phyloP scores from a whole-genome alignment of 768 basidiomycete species.

The Mrakia frigida region DNA sequence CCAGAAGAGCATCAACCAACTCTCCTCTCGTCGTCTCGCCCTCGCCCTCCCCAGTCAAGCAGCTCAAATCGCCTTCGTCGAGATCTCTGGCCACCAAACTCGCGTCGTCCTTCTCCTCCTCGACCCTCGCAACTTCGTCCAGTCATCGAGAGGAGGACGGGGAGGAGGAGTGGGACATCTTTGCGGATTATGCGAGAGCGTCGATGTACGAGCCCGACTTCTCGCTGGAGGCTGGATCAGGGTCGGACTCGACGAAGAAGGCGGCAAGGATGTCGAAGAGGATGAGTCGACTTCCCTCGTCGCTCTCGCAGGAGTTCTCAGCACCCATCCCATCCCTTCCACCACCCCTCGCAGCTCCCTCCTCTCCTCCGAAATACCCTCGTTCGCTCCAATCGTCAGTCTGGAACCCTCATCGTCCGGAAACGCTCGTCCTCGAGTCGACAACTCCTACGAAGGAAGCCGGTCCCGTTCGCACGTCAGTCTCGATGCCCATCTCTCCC shows the following conservation, averaged over 20 bases:
- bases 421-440: not conserved
- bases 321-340: not conserved
- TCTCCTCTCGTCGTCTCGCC: not conserved
- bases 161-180: constrained; percentile 20
- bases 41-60: not conserved
- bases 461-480: not conserved
- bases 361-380: not conserved
- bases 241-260: not conserved
- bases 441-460: not conserved
- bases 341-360: not conserved
- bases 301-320: not conserved
- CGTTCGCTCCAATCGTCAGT: not conserved
- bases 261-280: not conserved
- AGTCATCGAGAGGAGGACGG: not conserved
- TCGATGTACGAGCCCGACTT: constrained; percentile 21
- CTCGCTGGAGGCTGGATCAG: not conserved
- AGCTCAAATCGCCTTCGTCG: not conserved
- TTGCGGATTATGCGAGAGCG: constrained; percentile 19
- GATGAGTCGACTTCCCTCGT: constrained; percentile 1
- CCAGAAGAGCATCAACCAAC: not conserved
- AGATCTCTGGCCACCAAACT: not conserved
- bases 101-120: not conserved
- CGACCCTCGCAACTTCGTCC: not conserved
- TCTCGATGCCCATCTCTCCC: constrained; percentile 9
- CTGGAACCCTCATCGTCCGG: constrained; percentile 8